Evolutionary conservation across 176 grass and related monocot genomes (phyloP), one percentile per base, ranked within the genome.

Genomic region (maize (Zea mays)): DNA sequence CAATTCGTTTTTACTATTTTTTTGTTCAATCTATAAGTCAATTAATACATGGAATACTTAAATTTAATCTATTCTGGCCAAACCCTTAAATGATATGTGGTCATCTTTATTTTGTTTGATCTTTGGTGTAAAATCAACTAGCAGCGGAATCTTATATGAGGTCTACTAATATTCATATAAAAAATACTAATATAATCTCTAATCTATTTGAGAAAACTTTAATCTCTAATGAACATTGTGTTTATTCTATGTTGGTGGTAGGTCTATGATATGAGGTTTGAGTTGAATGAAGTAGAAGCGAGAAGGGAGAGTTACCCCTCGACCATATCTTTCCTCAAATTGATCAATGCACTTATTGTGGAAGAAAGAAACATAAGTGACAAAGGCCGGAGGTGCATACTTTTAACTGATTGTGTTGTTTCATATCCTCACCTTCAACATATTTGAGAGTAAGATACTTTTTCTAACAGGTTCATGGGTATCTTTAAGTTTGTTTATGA

Each of bases 401-500:
- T 63, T 75, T 76, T 87, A 62, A 84, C 69, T 40, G 74, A 9
- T 57, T 65, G 15, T 68, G 67, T 17, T 81, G 10, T 74, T 20
- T 67, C 67, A 50, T 67, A 65, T 19, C 15, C 46, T 80, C 10
- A 46, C 63, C 54, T 79, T 79, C 55, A 80, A 76, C 39, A 46
- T 55, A 45, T 63, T 71, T 35, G 19, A 75, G 17, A 80, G 9
- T 13, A 45, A 39, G 7, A 37, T 63, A 16, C 4, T 78, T 79
- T 72, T 73, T 37, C 41, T 62, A 33, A 68, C 79, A 98, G 91
- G 65, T 98, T 98, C 81, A 72, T 94, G 71, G 95, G 89, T 59
- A 97, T 97, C 74, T 97, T 94, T 71, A 97, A 86, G 76, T 97
- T 97, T 88, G 89, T 97, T 57, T 93, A 94, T 84, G 91, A 97